Base-by-base conservation (phyloP, 2,329 filamentous ascomycete genomes). In the Aspergillus clavatus region DNA sequence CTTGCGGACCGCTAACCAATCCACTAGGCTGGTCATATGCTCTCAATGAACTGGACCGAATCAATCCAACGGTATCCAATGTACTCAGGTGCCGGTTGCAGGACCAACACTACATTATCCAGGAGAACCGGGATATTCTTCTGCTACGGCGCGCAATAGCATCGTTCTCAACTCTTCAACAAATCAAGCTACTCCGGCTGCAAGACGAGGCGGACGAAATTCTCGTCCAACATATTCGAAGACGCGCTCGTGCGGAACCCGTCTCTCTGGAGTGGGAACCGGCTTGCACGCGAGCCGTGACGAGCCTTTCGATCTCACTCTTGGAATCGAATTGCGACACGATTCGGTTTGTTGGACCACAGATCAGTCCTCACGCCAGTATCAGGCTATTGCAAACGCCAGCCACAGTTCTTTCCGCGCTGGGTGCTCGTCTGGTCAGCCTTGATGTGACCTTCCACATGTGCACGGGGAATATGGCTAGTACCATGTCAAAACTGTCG, bases 381-480 rank as follows among this genome's bases (percentile, higher is more conserved):
- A 62, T 79, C 11, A 70, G 72, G 7, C 69, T 83, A 10, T 68
- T 73, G 26, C 63, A 69, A 27, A 67, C 71, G 7, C 73, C 75
- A 1, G 69, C 74, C 3, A 63, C 66, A 8, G 73, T 70, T 1
- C 64, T 83, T 21, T 67, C 72, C 2, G 69, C 70, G 2, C 65
- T 83, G 28, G 80, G 77, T 4, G 70, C 72, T 48, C 73, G 78
- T n/a, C 65, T 85, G 33, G 80, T 77, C 10, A 80, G 79, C 55
- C 66, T 86, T 14, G 81, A 84, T 52, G 63, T 86, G 19, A 81
- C 82, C 53, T 83, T 84, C 53, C 79, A 81, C 51, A 78, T 81
- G 38, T 71, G 72, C 19, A 67, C 67, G 75, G 82, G 53, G n/a
- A n/a, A n/a, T n/a, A 69, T 84, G 12, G 78, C 81, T 50, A 66